A percentile compares a stretch with the other conserved stretches of the same genome.
Evolutionary conservation across 192 early-diverging fungal species (phyloP).

Genomic region (Coemansia sp.): DNA sequence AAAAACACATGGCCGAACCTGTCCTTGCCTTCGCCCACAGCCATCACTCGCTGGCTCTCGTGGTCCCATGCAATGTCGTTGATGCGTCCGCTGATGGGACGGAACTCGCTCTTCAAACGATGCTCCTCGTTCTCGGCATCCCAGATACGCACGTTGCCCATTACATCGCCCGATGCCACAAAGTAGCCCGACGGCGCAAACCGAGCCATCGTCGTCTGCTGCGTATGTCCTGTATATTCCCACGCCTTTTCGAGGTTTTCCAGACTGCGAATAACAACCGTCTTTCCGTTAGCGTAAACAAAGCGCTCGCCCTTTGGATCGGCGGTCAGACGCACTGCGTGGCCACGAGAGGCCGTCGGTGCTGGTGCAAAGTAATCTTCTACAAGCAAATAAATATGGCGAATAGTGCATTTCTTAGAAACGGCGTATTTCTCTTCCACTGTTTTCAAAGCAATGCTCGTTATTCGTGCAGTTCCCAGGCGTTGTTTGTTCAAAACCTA

Average conservation of each 20-base stretch:
- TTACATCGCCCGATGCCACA: conserved; percentile 90
- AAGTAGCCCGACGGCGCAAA: conserved; percentile 94
- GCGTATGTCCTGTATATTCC: conserved; percentile 84
- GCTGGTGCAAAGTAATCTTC: conserved; percentile 65
- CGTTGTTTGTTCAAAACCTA: conserved; percentile 16
- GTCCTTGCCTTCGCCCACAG: conserved; percentile 92
- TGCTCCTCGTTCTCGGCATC: conserved; percentile 80
- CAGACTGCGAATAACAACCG: conserved; percentile 84
- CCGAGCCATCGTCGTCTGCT: conserved; percentile 78
- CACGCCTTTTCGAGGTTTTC: conserved; percentile 36
- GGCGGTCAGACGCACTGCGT: conserved; percentile 75
- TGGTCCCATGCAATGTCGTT: conserved; percentile 93
- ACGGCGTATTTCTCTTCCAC: no score
- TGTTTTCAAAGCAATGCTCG: no score
- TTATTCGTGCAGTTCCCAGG: neutral
- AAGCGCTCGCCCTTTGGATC: conserved; percentile 84
- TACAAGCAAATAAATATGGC: conserved; percentile 10
- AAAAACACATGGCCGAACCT: conserved; percentile 88
- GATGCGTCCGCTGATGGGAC: conserved; percentile 73
- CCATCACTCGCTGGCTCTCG: conserved; percentile 95
- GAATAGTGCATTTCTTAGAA: neutral
- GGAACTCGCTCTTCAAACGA: conserved; percentile 82
- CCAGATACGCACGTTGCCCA: conserved; percentile 93
- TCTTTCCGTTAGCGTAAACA: conserved; percentile 87
- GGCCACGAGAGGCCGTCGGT: conserved; percentile 79